Base-by-base conservation (phyloP, 495 filamentous ascomycete species). In the Aspergillus carlsbadensis region DNA sequence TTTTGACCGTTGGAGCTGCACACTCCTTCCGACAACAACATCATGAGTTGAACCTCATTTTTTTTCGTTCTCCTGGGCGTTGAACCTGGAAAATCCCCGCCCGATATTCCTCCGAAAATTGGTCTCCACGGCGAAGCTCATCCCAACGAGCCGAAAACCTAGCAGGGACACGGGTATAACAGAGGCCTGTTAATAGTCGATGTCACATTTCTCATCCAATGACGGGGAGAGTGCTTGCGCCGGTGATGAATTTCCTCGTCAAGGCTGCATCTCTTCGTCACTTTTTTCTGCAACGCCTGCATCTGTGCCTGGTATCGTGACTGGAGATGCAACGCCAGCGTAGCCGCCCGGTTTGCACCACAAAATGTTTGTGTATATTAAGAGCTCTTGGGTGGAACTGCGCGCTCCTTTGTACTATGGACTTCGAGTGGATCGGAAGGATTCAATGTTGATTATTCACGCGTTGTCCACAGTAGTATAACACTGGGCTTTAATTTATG, bases 111-210 rank as follows among this genome's bases (percentile, higher is more conserved):
- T 48, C 45, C 24, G 26, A 48, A 31, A 10, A 29, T 35, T 42
- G 40, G 45, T 48, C 45, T 35, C 26, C 45, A 46, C 20, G 42
- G 53, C 33, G 33, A 50, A 41, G 36, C 11, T 42, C 53, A 49
- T 41, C 15, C 33, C 31, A 42, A 46, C n/a, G 21, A 21, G 22
- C 52, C 43, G 53, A 56, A n/a, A 49, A 29, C 26, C 26, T 29
- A 29, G 26, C 8, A 29, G 26, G 36, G 14, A 43, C 13, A 31
- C 26, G 15, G 15, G 35, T 49, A 35, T 37, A n/a, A 35, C 15
- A 24, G 6, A 20, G 29, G 45, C 5, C 20, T 36, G 35, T 36
- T n/a, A 50, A 49, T 50, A 33, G 47, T 17, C 20, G 33, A 39
- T 36, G 47, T 24, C 33, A 39, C 47, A 39, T 20, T 2, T 50